Conservation (phyloP, 768 basidiomycete genomes). For the Pisolithus marmoratus region DNA sequence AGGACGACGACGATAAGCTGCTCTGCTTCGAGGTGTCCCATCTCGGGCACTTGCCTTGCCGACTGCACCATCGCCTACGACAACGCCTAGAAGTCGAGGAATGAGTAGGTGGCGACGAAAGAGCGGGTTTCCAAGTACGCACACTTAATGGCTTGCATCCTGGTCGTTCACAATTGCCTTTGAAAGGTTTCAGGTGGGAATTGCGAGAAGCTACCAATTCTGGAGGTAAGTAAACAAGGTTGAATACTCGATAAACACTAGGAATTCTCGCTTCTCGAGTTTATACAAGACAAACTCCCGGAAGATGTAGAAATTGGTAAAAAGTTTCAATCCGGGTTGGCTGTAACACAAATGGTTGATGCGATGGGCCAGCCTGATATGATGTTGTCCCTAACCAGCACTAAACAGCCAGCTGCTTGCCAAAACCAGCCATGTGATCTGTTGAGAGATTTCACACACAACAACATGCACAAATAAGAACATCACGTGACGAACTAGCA, state of each 20-base stretch:
- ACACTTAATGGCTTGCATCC: slow-evolving; percentile 94
- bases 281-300: not conserved
- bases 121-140: slow-evolving; percentile 22
- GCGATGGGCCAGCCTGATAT: slow-evolving; percentile 18
- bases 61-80: slow-evolving; percentile 97
- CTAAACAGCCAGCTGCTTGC: not conserved
- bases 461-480: slow-evolving; percentile 21
- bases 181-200: slow-evolving; percentile 3
- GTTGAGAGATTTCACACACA: not conserved
- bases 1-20: slow-evolving; percentile 8
- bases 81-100: slow-evolving; percentile 64
- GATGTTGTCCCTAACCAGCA: slow-evolving; percentile 7
- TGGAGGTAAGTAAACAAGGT: slow-evolving; percentile 8
- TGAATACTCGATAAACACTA: not conserved
- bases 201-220: slow-evolving; percentile 7
- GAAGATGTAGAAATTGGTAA: not conserved
- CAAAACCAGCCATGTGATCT: slow-evolving; percentile 10
- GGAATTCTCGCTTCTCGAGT: slow-evolving; percentile 1
- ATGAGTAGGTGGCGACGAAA: slow-evolving; percentile 24
- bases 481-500: not conserved
- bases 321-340: slow-evolving; percentile 9
- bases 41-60: slow-evolving; percentile 67
- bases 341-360: slow-evolving; percentile 13
- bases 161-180: slow-evolving; percentile 13
- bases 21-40: not conserved